Evolutionary conservation across 805 yeast species (phyloP).

Genomic region (Danielia reshetovae): DNA sequence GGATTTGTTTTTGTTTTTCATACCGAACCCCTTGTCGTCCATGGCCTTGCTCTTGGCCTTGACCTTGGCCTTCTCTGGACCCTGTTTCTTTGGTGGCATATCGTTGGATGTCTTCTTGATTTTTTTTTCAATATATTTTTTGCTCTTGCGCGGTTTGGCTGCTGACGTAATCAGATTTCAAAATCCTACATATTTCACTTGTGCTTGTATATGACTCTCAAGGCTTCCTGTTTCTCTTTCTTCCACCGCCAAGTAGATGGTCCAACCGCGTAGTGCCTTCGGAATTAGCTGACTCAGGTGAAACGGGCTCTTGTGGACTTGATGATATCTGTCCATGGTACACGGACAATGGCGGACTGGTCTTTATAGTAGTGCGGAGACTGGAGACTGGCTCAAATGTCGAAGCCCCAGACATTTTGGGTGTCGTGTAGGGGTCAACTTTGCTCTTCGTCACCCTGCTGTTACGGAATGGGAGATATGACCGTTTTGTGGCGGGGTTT

Average conservation of each 20-base stretch:
- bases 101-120: constrained; percentile 3
- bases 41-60: constrained; percentile 60
- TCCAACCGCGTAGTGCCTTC: constrained; percentile 13
- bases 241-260: constrained; percentile 11
- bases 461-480: constrained; percentile 41
- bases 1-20: constrained; percentile 93
- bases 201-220: constrained; percentile 1
- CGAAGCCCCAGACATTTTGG: constrained; percentile 11
- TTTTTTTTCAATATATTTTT: constrained; percentile 1
- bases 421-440: constrained; percentile 21
- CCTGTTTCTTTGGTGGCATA: constrained; percentile 83
- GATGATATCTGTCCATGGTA: background rate
- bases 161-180: constrained; percentile 1
- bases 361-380: constrained; percentile 1
- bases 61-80: constrained; percentile 57
- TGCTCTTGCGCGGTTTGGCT: constrained; percentile 1
- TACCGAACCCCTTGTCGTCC: constrained; percentile 89
- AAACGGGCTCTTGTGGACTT: constrained; percentile 11
- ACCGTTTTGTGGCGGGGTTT: constrained; percentile 21
- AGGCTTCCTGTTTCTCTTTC: constrained; percentile 12
- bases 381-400: constrained; percentile 4
- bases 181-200: background rate
- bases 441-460: constrained; percentile 22
- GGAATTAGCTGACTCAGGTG: constrained; percentile 8
- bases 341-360: constrained; percentile 1